Evolutionary conservation across 2,329 filamentous ascomycete genomes (phyloP).

Genomic region (Colletotrichum simmondsii): DNA sequence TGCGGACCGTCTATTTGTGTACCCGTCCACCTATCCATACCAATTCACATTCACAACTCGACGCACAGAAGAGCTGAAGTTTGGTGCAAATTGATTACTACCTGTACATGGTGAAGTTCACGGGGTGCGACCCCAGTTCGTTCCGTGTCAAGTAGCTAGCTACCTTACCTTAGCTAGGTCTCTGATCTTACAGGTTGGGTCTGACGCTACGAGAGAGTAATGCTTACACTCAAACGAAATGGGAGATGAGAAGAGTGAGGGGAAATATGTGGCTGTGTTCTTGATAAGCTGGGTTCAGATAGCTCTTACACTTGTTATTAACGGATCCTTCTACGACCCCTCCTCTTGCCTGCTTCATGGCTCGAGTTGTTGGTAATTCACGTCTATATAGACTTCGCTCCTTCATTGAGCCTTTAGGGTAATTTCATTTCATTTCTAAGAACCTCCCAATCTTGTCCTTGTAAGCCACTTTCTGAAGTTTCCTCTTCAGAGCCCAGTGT

Average conservation of each 20-base stretch:
- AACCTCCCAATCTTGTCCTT: too few species aligned
- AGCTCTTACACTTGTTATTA: not conserved
- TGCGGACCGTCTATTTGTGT: not conserved
- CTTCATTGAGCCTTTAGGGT: rapidly evolving
- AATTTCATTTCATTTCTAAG: too few species aligned
- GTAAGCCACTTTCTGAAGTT: not conserved
- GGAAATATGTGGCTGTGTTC: not conserved
- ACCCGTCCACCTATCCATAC: not conserved
- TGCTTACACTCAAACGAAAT: not conserved
- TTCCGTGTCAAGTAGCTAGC: too few species aligned
- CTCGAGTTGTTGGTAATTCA: too few species aligned
- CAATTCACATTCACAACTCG: not conserved
- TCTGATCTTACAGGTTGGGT: too few species aligned
- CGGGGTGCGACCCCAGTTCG: too few species aligned
- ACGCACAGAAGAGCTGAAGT: not conserved
- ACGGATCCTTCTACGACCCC: not conserved
- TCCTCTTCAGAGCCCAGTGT: not conserved
- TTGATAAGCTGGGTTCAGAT: too few species aligned
- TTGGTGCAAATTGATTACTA: too few species aligned
- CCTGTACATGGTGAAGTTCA: too few species aligned
- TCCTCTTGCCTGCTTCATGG: not conserved
- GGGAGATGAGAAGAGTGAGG: not conserved
- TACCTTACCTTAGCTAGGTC: too few species aligned
- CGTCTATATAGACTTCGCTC: too few species aligned
- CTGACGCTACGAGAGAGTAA: not conserved